These are phyloP conservation scores for Penicillium verhagenii DNA, from an alignment of 495 filamentous ascomycete species.

Conservation along the genomic window DNA sequence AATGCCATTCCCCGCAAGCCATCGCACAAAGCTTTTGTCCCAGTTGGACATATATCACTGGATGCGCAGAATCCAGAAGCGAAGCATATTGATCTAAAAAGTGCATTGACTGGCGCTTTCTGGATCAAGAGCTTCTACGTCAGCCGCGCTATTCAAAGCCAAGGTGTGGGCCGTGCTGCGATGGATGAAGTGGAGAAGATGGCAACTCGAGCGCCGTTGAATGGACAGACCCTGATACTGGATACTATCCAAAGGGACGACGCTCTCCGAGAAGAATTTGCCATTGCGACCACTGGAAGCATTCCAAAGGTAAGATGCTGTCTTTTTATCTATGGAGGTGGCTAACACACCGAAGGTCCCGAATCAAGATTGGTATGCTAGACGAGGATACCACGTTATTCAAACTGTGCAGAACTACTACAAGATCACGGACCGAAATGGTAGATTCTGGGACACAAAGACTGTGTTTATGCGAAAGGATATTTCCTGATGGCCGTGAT, in stretches of 20 bases:
- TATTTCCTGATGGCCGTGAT: constrained; percentile 5
- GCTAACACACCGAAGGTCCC: constrained; percentile 5
- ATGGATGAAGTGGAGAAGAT: constrained; percentile 30
- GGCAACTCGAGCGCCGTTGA: constrained; percentile 23
- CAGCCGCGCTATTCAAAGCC: constrained; percentile 13
- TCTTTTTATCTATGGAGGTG: too few species aligned
- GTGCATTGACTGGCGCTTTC: constrained; percentile 18
- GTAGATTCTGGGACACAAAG: constrained; percentile 14
- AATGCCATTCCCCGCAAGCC: constrained; percentile 17
- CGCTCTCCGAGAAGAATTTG: constrained; percentile 21
- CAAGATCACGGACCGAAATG: constrained; percentile 1
- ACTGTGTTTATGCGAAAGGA: constrained; percentile 25
- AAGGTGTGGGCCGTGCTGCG: constrained; percentile 28
- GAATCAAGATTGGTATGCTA: constrained; percentile 17
- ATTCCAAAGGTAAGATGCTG: constrained; percentile 20
- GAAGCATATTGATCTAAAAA: constrained; percentile 14
- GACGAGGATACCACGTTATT: constrained; percentile 15
- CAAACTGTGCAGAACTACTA: constrained; percentile 20
- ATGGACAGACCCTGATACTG: constrained; percentile 20
- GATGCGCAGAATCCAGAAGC: constrained; percentile 20
- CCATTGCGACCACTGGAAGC: constrained; percentile 9
- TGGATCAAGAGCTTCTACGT: constrained; percentile 34
- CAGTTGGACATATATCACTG: constrained; percentile 32
- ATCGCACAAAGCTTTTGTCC: constrained; percentile 15
- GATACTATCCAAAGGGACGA: constrained; percentile 21